phyloP scores from a whole-genome alignment of 345 rosid species.

The Combretum micranthum region DNA sequence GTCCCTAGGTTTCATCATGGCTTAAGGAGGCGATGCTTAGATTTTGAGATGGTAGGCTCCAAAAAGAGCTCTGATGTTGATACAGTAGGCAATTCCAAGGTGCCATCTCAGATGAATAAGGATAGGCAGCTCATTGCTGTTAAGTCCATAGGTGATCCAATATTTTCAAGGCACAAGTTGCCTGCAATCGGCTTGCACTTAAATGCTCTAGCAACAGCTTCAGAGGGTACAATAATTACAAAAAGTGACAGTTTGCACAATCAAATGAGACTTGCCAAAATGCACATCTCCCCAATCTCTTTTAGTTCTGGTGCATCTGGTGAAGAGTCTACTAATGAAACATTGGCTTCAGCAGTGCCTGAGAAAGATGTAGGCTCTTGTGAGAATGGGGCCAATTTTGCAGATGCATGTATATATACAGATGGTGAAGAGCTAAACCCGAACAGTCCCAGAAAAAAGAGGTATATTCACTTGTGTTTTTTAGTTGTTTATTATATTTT shows the following conservation, averaged over 20 bases:
- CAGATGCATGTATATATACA: conserved; percentile 37
- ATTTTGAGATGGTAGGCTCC: conserved; percentile 60
- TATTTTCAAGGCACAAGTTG: conserved; percentile 23
- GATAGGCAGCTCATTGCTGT: conserved; percentile 29
- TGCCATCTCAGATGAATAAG: conserved; percentile 15
- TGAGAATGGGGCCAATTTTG: conserved; percentile 27
- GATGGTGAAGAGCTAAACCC: conserved; percentile 45
- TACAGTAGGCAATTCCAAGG: conserved; percentile 18
- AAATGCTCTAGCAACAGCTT: conserved; percentile 56
- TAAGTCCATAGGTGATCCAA: conserved; percentile 35
- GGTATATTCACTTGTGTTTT: conserved; percentile 24
- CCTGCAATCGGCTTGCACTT: conserved; percentile 91
- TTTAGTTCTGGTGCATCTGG: conserved; percentile 25
- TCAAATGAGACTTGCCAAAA: conserved; percentile 32
- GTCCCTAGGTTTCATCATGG: conserved; percentile 61
- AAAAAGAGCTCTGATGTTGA: conserved; percentile 34
- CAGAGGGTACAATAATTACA: conserved; percentile 31
- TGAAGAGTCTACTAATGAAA: conserved; percentile 28
- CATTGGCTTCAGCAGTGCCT: conserved; percentile 29
- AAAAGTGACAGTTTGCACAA: conserved; percentile 32
- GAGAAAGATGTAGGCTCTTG: conserved; percentile 30
- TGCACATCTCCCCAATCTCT: conserved; percentile 32
- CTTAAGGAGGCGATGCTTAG: conserved; percentile 78
- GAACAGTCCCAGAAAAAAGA: conserved; percentile 74
- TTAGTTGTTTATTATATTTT: conserved; percentile 3